Percentiles rank a stretch among this genome's conserved stretches.
These are phyloP conservation scores for Ailanthus altissimus DNA, from an alignment of 345 rosid species.

Conservation along the genomic window DNA sequence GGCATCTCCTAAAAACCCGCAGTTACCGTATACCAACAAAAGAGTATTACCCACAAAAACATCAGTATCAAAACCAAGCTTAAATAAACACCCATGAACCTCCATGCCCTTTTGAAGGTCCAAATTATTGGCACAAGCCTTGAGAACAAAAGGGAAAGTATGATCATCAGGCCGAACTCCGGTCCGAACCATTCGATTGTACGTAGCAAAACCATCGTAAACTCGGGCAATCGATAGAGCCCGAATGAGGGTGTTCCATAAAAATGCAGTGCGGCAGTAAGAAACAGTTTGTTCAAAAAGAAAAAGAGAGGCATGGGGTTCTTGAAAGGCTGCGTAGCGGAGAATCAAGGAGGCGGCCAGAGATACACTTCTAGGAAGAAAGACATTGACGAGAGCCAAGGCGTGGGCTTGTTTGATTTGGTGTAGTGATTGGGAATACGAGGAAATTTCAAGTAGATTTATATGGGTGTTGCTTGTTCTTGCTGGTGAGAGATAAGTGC, in stretches of 20 bases:
- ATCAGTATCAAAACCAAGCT: slow-evolving; percentile 45
- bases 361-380: slow-evolving; percentile 42
- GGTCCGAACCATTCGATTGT: slow-evolving; percentile 41
- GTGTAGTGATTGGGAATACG: slow-evolving; percentile 26
- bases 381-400: slow-evolving; percentile 36
- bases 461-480: too few species aligned
- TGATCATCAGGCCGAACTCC: slow-evolving; percentile 50
- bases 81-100: slow-evolving; percentile 58
- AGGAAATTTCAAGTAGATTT: slow-evolving; percentile 38
- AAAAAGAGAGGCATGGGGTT: slow-evolving; percentile 22
- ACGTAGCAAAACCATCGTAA: slow-evolving; percentile 33
- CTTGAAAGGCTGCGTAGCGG: slow-evolving; percentile 39
- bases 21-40: slow-evolving; percentile 38
- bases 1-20: slow-evolving; percentile 28
- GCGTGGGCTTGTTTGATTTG: slow-evolving; percentile 46
- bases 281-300: slow-evolving; percentile 40
- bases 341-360: slow-evolving; percentile 52
- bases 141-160: slow-evolving; percentile 51
- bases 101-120: slow-evolving; percentile 55
- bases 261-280: slow-evolving; percentile 39
- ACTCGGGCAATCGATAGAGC: slow-evolving; percentile 36
- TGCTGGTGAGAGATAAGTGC: too few species aligned
- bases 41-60: slow-evolving; percentile 49
- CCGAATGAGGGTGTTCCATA: slow-evolving; percentile 54
- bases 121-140: slow-evolving; percentile 40